Conservation (phyloP, 2,329 filamentous ascomycete genomes). For the Teratosphaeria gauchensis region DNA sequence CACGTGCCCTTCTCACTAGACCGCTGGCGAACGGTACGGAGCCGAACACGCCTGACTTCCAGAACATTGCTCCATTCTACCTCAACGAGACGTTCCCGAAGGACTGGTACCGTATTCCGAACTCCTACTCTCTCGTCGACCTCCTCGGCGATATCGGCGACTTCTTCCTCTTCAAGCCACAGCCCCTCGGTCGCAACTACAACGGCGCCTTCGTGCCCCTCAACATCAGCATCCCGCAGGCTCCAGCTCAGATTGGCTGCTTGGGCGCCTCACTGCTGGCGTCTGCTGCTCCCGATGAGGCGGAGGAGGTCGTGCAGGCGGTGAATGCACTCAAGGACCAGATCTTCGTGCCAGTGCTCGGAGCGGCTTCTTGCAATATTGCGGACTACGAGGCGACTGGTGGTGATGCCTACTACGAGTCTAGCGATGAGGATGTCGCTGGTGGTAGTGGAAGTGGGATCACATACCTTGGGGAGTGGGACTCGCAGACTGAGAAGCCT, state of each 20-base stretch:
- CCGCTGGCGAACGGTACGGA: slow-evolving; percentile 17
- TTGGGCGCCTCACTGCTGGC: slow-evolving; percentile 7
- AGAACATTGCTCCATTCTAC: slow-evolving; percentile 20
- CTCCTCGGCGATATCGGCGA: slow-evolving; percentile 11
- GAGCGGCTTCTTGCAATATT: slow-evolving; percentile 6
- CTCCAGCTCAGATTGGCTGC: slow-evolving; percentile 7
- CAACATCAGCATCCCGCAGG: slow-evolving; percentile 6
- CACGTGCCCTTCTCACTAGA: slow-evolving; percentile 7
- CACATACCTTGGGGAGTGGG: slow-evolving; percentile 8
- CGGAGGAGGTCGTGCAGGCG: slow-evolving; percentile 8
- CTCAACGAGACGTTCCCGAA: slow-evolving; percentile 19
- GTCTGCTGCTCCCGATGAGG: slow-evolving; percentile 6
- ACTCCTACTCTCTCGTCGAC: slow-evolving; percentile 11
- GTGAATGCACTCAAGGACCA: slow-evolving; percentile 8
- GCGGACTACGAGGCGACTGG: slow-evolving; percentile 2
- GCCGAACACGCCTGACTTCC: slow-evolving; percentile 11
- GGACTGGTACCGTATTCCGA: slow-evolving; percentile 14
- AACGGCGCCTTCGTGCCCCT: slow-evolving; percentile 11
- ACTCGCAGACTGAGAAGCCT: slow-evolving; percentile 8
- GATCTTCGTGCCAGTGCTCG: slow-evolving; percentile 6
- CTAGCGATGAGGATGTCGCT: slow-evolving; percentile 4
- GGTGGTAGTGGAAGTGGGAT: slow-evolving; percentile 11
- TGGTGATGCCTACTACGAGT: slow-evolving; percentile 2
- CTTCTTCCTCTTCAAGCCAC: slow-evolving; percentile 9
- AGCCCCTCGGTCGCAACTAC: slow-evolving; percentile 5